These are phyloP conservation scores for Boletellus deceptivus DNA, from an alignment of 1,284 basidiomycete species.

Conservation along the genomic window DNA sequence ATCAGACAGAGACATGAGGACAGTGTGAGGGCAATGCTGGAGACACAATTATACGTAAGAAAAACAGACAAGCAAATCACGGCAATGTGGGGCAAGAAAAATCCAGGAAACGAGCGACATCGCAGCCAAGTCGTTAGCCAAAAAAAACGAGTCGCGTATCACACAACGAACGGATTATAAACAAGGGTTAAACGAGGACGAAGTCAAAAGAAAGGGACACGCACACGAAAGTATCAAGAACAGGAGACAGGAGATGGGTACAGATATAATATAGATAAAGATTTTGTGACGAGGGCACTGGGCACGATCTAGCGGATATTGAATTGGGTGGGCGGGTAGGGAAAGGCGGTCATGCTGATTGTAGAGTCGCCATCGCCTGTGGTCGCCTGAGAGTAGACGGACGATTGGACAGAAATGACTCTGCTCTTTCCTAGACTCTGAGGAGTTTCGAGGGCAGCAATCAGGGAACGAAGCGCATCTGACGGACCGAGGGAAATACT, in stretches of 20 bases:
- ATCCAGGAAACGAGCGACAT: conserved; percentile 23
- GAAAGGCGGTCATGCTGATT: conserved; percentile 30
- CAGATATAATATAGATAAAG: conserved; percentile 3
- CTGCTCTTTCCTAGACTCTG: conserved; percentile 43
- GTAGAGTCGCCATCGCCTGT: conserved; percentile 27
- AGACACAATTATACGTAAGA: conserved; percentile 7
- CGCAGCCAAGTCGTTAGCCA: conserved; percentile 11
- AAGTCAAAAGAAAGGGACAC: conserved; percentile 7
- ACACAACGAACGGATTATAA: conserved; percentile 3
- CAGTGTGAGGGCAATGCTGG: conserved; percentile 1
- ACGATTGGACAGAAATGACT: conserved; percentile 49
- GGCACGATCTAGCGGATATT: conserved; percentile 9
- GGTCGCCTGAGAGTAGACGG: conserved; percentile 27
- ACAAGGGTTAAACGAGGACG: neutral
- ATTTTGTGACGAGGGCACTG: neutral
- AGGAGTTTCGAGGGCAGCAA: conserved; percentile 57
- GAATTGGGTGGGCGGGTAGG: conserved; percentile 25
- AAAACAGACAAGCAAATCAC: too few species aligned
- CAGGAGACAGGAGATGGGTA: conserved; percentile 6
- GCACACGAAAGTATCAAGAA: conserved; percentile 12
- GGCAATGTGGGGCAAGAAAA: neutral
- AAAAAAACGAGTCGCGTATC: conserved; percentile 21
- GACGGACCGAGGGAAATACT: conserved; percentile 6
- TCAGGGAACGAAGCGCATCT: conserved; percentile 48
- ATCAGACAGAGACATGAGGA: neutral